phyloP scores from a whole-genome alignment of 2,329 filamentous ascomycete species.

The Chrysoporthe cubensis region DNA sequence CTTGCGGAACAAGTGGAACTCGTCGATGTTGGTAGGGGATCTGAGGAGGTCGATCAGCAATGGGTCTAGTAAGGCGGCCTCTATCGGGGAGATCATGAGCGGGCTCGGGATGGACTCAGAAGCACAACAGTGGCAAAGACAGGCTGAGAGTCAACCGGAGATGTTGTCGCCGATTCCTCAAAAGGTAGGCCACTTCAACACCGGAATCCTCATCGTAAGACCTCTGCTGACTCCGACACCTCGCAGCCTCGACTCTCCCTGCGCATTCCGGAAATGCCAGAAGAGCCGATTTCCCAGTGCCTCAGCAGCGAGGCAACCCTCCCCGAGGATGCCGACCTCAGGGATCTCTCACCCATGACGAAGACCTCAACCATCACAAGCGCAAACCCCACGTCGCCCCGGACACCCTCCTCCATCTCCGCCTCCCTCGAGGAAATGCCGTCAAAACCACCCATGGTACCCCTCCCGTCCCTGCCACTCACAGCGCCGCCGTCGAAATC shows the following conservation, averaged over 20 bases:
- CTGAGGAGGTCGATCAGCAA: slow-evolving; percentile 7
- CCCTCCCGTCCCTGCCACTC: slow-evolving; percentile 7
- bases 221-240: background rate
- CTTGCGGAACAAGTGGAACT: background rate
- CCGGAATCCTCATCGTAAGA: background rate
- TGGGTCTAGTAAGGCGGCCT: slow-evolving; percentile 1
- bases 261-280: slow-evolving; percentile 13
- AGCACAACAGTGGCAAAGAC: slow-evolving; percentile 9
- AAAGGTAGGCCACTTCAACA: slow-evolving; percentile 4
- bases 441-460: slow-evolving; percentile 4
- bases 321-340: background rate
- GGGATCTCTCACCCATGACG: background rate
- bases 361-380: background rate
- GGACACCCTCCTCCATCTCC: slow-evolving; percentile 12
- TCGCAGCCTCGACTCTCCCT: slow-evolving; percentile 12
- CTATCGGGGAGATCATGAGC: slow-evolving; percentile 1
- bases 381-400: slow-evolving; percentile 6
- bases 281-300: background rate
- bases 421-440: background rate
- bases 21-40: slow-evolving; percentile 1
- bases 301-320: background rate
- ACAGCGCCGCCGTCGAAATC: background rate
- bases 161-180: slow-evolving; percentile 18
- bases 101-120: background rate
- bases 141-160: background rate